Base-by-base conservation (phyloP, 2,329 filamentous ascomycete genomes). In the Elsinoe necatrix region DNA sequence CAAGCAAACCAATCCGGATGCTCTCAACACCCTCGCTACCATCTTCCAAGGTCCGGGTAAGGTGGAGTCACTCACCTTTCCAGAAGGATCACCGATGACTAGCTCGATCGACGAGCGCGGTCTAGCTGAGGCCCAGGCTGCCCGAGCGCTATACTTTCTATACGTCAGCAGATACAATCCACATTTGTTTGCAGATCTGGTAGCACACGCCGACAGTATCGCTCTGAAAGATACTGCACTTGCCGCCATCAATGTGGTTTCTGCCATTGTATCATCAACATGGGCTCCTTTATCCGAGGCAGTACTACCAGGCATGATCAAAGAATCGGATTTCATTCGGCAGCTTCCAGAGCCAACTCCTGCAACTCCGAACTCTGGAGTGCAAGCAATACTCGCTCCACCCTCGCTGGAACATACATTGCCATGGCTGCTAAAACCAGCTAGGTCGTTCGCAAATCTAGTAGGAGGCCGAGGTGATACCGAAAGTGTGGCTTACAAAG, bases 181-280 rank as follows among this genome's bases (percentile, higher is more conserved):
- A 0, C 69, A 63, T 27, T 71, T 83, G 58, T 84, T 80, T 73
- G 65, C 69, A 7, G 72, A 80, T 59, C 67, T 82, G 34, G 71
- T 77, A 27, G 69, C 67, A 1, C 75, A 80, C 48, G 78, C 80
- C n/a, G 78, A 82, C 48, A 77, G 77, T 8, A 65, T 83, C 12
- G 80, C 77, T 0, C 75, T 84, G 68, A 76, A 75, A 61, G 80
- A 82, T 27, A 72, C 74, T 8, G 80, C 81, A 0, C 67, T 83
- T 4, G 75, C 80, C 18, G 75, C 81, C 0, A 72, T 82, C 16
- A 68, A 72, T 2, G 70, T 82, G 29, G 73, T 83, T 34, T 69
- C 71, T 25, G 71, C 77, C 1, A 68, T 83, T 39, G 73, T 80
- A 34, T 80, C 75, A 2, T 75, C 81, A 1, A 75, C 76, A 23